Base-by-base conservation (phyloP, 805 yeast genomes). In the Candida insectorum region DNA sequence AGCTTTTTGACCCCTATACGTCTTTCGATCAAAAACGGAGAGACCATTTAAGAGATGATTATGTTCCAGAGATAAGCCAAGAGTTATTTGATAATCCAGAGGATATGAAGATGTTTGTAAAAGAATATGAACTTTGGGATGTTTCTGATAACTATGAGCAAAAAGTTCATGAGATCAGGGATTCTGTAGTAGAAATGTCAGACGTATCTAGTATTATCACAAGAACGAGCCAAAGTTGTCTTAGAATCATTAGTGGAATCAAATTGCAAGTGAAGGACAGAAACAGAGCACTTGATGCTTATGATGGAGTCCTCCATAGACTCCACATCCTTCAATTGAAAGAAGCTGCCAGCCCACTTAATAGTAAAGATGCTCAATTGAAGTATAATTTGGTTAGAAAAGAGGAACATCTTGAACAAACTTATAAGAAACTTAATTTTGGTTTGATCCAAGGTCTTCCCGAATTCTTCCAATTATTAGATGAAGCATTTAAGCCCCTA, bases 361-460 rank as follows among this genome's bases (percentile, higher is more conserved):
- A 60, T 1, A 36, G 46, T 3, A 61, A 57, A 34, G 63, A 65
- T 36, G 37, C 49, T 5, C 61, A 49, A 24, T 52, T 48, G 14
- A 34, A 54, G 16, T 42, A 39, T 29, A 35, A 40, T 31, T 33
- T 56, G 44, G 40, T 60, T 42, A 36, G 56, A 37, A 48, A 66
- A 47, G 23, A 58, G 16, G 54, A 46, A 4, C 52, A 35, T 1
- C 33, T 31, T 11, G 51, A 50, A 24, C 34, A 24, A 2, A 41
- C 41, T 30, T 73, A 66, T 43, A 65, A 66, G 2, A 30, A 39
- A 8, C 40, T 62, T 22, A 72, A 75, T 45, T 40, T 46, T 4
- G 31, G 43, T 3, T 54, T 77, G 39, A 72, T 73, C 36, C 37
- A 36, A 19, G 82, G 76, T 26, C 45, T 78, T 1, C 80, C 81